Evolutionary conservation across 768 basidiomycete genomes (phyloP).

Genomic region (Scleroderma bovista): DNA sequence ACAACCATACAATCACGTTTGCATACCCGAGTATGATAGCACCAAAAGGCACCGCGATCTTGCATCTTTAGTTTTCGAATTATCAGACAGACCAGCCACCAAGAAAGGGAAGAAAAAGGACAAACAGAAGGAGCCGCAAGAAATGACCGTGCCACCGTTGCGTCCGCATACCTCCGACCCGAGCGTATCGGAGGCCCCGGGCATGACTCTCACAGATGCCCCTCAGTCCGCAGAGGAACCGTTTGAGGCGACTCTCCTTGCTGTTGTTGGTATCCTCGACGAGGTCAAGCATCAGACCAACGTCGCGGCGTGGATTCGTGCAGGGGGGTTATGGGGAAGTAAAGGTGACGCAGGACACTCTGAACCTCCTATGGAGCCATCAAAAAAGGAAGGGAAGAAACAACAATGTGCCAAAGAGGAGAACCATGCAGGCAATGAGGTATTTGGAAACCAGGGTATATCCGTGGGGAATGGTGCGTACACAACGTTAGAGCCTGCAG

Average conservation of each 20-base stretch:
- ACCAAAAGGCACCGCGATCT: constrained; percentile 38
- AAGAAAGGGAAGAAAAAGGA: constrained; percentile 8
- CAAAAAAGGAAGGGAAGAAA: background rate
- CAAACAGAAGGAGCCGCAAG: constrained; percentile 4
- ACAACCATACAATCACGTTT: constrained; percentile 81
- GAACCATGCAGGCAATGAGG: background rate
- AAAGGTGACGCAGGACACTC: background rate
- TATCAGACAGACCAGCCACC: background rate
- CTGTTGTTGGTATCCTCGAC: constrained; percentile 63
- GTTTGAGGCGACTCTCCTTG: constrained; percentile 51
- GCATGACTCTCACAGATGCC: background rate
- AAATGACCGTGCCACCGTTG: background rate
- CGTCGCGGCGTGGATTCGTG: constrained; percentile 61
- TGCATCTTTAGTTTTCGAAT: constrained; percentile 14
- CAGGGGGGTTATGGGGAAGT: constrained; percentile 41
- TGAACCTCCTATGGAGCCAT: too few relatives aligned
- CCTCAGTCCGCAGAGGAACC: constrained; percentile 8
- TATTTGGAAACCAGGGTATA: background rate
- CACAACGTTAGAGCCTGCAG: constrained; percentile 5
- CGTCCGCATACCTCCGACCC: constrained; percentile 2
- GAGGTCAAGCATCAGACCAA: constrained; percentile 52
- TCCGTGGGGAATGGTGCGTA: constrained; percentile 12
- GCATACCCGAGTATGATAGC: constrained; percentile 61
- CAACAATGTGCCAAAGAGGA: background rate
- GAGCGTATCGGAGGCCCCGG: background rate